phyloP scores from a whole-genome alignment of 805 yeast genomes.

The Metschnikowia kunwiensis region DNA sequence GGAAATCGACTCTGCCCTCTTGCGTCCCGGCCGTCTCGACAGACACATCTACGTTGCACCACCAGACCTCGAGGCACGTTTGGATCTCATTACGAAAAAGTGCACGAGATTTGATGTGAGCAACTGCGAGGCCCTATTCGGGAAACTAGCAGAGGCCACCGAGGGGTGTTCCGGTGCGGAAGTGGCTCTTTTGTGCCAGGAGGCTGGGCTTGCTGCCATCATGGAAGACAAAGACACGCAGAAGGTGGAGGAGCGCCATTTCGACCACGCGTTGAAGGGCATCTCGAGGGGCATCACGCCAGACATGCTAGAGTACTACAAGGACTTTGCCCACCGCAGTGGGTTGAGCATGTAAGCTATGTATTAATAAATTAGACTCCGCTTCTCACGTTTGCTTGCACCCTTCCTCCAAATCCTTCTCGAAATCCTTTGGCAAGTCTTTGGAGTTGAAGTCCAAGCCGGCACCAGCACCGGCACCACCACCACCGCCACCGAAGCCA shows the following conservation, averaged over 20 bases:
- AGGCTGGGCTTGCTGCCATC: constrained; percentile 92
- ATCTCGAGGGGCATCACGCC: constrained; percentile 77
- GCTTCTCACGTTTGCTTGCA: constrained; percentile 43
- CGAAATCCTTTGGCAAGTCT: constrained; percentile 53
- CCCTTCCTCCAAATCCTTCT: constrained; percentile 52
- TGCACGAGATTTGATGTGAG: constrained; percentile 60
- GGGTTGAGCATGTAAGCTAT: constrained; percentile 29
- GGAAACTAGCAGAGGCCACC: constrained; percentile 55
- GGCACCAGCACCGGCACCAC: constrained; percentile 37
- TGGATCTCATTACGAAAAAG: constrained; percentile 71
- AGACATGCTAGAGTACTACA: constrained; percentile 79
- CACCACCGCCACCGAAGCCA: constrained; percentile 42
- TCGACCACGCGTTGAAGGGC: constrained; percentile 63
- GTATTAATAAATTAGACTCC: background rate
- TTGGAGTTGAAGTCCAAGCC: constrained; percentile 48
- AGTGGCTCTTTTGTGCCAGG: constrained; percentile 86
- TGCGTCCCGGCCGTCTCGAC: constrained; percentile 95
- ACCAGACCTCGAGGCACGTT: constrained; percentile 78
- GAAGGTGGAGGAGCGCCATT: constrained; percentile 61
- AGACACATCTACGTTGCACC: constrained; percentile 91
- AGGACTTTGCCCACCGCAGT: constrained; percentile 46
- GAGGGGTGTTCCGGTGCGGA: constrained; percentile 98
- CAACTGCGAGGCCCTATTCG: constrained; percentile 42
- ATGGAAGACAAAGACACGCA: constrained; percentile 65
- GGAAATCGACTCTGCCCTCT: constrained; percentile 84